These are phyloP conservation scores for Penicillium egyptiacum DNA, from an alignment of 495 filamentous ascomycete genomes.

Conservation along the genomic window DNA sequence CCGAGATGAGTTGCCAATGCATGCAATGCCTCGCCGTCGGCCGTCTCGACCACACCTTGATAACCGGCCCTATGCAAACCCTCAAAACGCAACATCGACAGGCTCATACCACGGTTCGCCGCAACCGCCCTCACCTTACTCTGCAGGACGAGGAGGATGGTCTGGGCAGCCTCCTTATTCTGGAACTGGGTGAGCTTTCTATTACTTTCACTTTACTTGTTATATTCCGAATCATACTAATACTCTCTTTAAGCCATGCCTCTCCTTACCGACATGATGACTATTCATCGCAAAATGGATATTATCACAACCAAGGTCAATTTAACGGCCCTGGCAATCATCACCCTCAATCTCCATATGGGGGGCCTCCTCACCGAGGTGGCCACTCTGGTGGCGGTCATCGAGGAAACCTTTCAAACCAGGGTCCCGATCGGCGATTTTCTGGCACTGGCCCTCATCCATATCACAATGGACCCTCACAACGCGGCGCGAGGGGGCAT, in stretches of 20 bases:
- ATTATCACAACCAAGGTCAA: slow-evolving; percentile 55
- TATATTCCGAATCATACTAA: slow-evolving; percentile 24
- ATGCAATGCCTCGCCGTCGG: slow-evolving; percentile 36
- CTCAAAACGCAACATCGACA: slow-evolving; percentile 57
- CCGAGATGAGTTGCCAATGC: slow-evolving; percentile 38
- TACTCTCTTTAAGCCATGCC: slow-evolving; percentile 38
- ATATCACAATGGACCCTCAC: slow-evolving; percentile 28
- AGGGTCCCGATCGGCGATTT: slow-evolving; percentile 48
- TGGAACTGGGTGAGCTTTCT: slow-evolving; percentile 56
- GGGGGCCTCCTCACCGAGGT: slow-evolving; percentile 51
- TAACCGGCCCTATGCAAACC: slow-evolving; percentile 52
- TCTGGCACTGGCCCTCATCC: slow-evolving; percentile 36
- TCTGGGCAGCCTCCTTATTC: slow-evolving; percentile 55
- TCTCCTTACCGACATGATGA: slow-evolving; percentile 52
- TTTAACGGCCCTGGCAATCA: slow-evolving; percentile 54
- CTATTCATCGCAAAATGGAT: slow-evolving; percentile 45
- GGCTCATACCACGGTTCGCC: slow-evolving; percentile 69
- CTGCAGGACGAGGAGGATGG: slow-evolving; percentile 55
- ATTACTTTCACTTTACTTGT: slow-evolving; percentile 1
- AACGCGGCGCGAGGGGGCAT: slow-evolving; percentile 40
- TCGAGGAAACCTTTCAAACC: slow-evolving; percentile 54
- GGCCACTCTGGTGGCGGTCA: slow-evolving; percentile 47
- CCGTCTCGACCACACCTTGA: slow-evolving; percentile 40
- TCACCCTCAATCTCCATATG: slow-evolving; percentile 47
- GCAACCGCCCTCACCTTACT: slow-evolving; percentile 64